Percentiles rank a stretch among this genome's conserved stretches.
Evolutionary conservation across 306 rosid species (phyloP).

Genomic region (Vachellia pachyceras): DNA sequence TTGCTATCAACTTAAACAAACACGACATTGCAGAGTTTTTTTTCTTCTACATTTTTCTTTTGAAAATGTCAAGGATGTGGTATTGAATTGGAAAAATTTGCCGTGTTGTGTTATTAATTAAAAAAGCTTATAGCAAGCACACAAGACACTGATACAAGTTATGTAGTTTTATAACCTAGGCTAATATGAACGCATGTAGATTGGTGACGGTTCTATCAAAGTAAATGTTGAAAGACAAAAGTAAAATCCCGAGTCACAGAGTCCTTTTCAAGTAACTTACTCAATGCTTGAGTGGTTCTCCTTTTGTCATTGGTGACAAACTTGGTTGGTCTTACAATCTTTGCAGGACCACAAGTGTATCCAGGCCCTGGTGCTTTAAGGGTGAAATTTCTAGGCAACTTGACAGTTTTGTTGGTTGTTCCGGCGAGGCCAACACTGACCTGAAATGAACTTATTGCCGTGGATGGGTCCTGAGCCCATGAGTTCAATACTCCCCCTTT

Average conservation of each 20-base stretch:
- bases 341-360: slow-evolving; percentile 85
- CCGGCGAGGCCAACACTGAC: slow-evolving; percentile 93
- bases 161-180: not conserved
- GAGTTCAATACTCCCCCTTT: slow-evolving; percentile 88
- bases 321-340: slow-evolving; percentile 65
- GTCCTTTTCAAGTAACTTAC: slow-evolving; percentile 59
- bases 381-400: slow-evolving; percentile 77
- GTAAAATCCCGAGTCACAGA: not conserved
- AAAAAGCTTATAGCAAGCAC: not conserved
- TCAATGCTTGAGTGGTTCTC: slow-evolving; percentile 86
- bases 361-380: slow-evolving; percentile 89
- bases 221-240: not conserved
- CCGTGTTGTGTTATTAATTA: not conserved
- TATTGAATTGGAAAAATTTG: not conserved
- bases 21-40: not conserved
- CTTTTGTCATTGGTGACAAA: slow-evolving; percentile 73
- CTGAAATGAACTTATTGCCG: slow-evolving; percentile 87
- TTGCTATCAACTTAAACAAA: not conserved
- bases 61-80: not conserved
- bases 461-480: slow-evolving; percentile 79
- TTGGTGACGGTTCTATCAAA: not conserved
- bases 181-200: too few relatives aligned
- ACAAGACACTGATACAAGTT: not conserved
- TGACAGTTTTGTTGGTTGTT: slow-evolving; percentile 86
- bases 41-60: too few relatives aligned